These are phyloP conservation scores for Monilinia laxa DNA, from an alignment of 2,329 filamentous ascomycete genomes.

Conservation along the genomic window DNA sequence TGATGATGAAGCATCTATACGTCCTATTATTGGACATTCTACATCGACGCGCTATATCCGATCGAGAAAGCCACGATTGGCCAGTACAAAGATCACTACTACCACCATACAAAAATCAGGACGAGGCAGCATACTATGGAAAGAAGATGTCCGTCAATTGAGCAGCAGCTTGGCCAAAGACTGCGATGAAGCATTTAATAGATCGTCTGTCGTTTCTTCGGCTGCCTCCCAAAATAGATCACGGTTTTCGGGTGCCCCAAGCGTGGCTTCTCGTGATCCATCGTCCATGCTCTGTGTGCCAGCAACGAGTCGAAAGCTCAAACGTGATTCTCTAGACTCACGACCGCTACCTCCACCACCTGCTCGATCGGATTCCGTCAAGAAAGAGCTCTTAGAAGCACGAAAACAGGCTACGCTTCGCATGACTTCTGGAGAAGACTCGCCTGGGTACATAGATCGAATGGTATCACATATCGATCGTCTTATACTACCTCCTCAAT, in stretches of 20 bases:
- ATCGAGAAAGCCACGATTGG: constrained; percentile 34
- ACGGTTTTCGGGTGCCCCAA: constrained; percentile 17
- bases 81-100: constrained; percentile 22
- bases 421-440: constrained; percentile 34
- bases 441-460: constrained; percentile 53
- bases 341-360: constrained; percentile 40
- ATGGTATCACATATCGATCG: constrained; percentile 61
- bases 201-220: constrained; percentile 49
- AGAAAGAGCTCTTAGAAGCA: constrained; percentile 37
- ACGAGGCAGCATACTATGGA: constrained; percentile 46
- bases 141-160: constrained; percentile 79
- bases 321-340: constrained; percentile 29
- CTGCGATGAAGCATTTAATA: constrained; percentile 89
- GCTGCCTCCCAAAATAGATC: constrained; percentile 10
- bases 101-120: constrained; percentile 26
- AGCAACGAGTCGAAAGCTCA: constrained; percentile 21
- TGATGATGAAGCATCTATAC: constrained; percentile 30
- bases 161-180: constrained; percentile 84
- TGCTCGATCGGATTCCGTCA: constrained; percentile 36
- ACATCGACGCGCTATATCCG: constrained; percentile 37
- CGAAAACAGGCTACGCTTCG: constrained; percentile 37
- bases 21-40: constrained; percentile 24
- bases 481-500: constrained; percentile 48
- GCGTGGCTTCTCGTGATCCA: constrained; percentile 9
- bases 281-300: constrained; percentile 11